phyloP scores from a whole-genome alignment of 495 filamentous ascomycete species.

The Penicillium chermesinum region DNA sequence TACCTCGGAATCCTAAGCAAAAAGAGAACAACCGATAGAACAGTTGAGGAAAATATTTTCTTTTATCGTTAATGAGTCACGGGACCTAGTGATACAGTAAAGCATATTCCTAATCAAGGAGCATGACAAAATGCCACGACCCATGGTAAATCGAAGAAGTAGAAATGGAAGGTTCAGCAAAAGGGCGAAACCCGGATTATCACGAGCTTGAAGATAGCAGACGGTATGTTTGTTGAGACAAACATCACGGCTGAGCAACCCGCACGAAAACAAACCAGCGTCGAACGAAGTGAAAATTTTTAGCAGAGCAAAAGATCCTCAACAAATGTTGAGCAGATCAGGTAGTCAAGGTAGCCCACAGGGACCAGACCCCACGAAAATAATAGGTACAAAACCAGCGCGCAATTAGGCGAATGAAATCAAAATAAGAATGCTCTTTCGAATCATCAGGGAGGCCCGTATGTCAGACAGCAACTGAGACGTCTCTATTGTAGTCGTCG shows the following conservation, averaged over 20 bases:
- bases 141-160: no score
- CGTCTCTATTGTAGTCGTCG: slow-evolving; percentile 4
- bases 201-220: neutral
- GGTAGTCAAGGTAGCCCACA: slow-evolving; percentile 8
- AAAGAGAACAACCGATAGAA: no score
- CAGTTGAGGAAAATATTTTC: no score
- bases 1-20: no score
- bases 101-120: no score
- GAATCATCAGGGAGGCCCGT: slow-evolving; percentile 12
- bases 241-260: neutral
- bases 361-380: slow-evolving; percentile 7
- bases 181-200: neutral
- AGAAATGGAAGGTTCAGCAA: no score
- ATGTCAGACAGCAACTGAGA: slow-evolving; percentile 2
- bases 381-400: slow-evolving; percentile 32
- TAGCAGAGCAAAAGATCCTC: slow-evolving; percentile 13
- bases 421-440: slow-evolving; percentile 8
- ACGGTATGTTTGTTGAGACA: neutral
- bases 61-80: no score
- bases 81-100: no score
- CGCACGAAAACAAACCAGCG: neutral
- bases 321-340: neutral
- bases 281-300: slow-evolving; percentile 14
- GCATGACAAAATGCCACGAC: no score
- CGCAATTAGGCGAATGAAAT: slow-evolving; percentile 2